Base-by-base conservation (phyloP, 108 stramenopile genomes). In the Nitzschia sp. region DNA sequence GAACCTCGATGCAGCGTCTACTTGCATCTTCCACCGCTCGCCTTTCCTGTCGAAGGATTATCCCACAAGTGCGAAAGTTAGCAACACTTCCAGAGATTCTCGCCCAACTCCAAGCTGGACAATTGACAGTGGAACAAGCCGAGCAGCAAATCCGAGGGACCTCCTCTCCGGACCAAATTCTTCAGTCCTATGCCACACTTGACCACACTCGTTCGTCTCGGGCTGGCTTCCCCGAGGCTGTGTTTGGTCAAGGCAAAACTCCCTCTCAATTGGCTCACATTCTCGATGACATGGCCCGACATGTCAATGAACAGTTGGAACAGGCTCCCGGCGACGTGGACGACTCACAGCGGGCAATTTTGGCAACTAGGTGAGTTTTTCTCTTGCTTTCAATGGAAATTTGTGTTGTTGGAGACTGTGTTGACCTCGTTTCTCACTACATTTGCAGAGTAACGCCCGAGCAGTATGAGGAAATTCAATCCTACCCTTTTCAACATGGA, bases 181-280 rank as follows among this genome's bases (percentile, higher is more conserved):
- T 92, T 10, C 41, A 76, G 57, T 63, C 85, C 24, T 93, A 87
- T 76, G 92, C 92, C 19, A 88, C 90, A 63, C 78, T 94, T 15
- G 93, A 94, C 79, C 88, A 91, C 52, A 74, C 72, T 6, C 81
- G 93, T 37, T 81, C 83, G 1, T 64, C 60, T 43, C 77, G 93
- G 14, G 75, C 85, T 0, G 93, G 90, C 20, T 94, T 94, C 73
- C 92, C 93, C 6, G 93, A 94, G 52, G 93, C 87, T 46, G 84
- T 94, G 10, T 94, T 91, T 72, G 84, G 85, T 3, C 73, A 83
- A 61, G 88, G 88, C 0, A 94, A 94, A 53, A 90, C 93, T 1
- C 75, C 93, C 2, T 8, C 69, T 3, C 93, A 94, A 65, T 82
- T 94, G 17, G 83, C 85, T 41, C 34, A 55, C 17, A 94, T 94